These are phyloP conservation scores for Harrya chromipes DNA, from an alignment of 768 basidiomycete genomes.

Conservation along the genomic window DNA sequence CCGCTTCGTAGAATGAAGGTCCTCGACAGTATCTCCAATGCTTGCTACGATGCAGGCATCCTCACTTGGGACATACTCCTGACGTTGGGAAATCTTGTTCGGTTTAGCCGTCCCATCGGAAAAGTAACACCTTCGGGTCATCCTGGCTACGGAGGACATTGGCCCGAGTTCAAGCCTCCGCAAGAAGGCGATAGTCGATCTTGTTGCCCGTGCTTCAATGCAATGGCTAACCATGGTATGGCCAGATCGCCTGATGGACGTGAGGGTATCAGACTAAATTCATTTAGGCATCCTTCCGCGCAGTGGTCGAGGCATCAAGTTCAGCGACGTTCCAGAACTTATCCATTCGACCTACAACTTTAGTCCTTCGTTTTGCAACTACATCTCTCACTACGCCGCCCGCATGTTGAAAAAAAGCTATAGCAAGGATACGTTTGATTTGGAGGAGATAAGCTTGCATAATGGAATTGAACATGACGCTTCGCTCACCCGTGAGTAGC, in stretches of 20 bases:
- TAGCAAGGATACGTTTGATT: conserved; percentile 54
- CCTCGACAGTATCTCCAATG: conserved; percentile 7
- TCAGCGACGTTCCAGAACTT: conserved; percentile 37
- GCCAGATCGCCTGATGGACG: conserved; percentile 41
- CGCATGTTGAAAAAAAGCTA: conserved; percentile 56
- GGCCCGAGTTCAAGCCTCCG: conserved; percentile 65
- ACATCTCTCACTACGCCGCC: conserved; percentile 59
- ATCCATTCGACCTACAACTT: conserved; percentile 66
- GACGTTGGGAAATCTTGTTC: conserved; percentile 12
- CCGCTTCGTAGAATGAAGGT: conserved; percentile 26
- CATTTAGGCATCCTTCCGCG: conserved; percentile 44
- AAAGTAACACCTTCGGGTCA: conserved; percentile 50
- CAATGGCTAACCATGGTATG: conserved; percentile 79
- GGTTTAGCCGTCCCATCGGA: conserved; percentile 39
- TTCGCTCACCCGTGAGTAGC: conserved; percentile 28
- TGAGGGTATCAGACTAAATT: background rate
- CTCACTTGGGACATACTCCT: conserved; percentile 12
- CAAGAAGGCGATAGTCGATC: conserved; percentile 62
- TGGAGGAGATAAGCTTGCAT: conserved; percentile 37
- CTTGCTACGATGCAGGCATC: background rate
- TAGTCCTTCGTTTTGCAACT: conserved; percentile 59
- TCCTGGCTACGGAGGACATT: conserved; percentile 55
- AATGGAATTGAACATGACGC: conserved; percentile 20
- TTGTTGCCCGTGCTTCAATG: conserved; percentile 71
- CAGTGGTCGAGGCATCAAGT: conserved; percentile 66